phyloP scores from a whole-genome alignment of 2,329 filamentous ascomycete species.

The Incumbomyces delicatus region DNA sequence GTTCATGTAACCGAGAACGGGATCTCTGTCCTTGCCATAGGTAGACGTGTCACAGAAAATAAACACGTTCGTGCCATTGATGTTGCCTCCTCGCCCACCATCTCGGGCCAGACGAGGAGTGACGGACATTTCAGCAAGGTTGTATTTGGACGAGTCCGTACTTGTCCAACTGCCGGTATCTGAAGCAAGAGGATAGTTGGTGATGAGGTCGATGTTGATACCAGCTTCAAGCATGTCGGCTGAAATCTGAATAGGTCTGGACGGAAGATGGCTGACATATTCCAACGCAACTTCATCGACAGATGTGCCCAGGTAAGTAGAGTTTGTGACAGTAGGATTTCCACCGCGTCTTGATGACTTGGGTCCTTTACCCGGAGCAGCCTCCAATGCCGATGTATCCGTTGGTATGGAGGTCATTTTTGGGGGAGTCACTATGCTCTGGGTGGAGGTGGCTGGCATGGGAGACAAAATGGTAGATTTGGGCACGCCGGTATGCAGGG shows the following conservation, averaged over 20 bases:
- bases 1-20: slow-evolving; percentile 19
- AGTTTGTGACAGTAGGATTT: slow-evolving; percentile 14
- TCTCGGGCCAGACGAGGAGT: slow-evolving; percentile 24
- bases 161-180: slow-evolving; percentile 21
- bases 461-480: not conserved
- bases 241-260: slow-evolving; percentile 15
- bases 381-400: not conserved
- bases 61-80: slow-evolving; percentile 26
- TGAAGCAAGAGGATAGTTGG: slow-evolving; percentile 20
- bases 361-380: not conserved
- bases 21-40: slow-evolving; percentile 18
- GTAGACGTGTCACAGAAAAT: slow-evolving; percentile 26
- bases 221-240: slow-evolving; percentile 17
- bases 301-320: slow-evolving; percentile 20
- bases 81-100: slow-evolving; percentile 25
- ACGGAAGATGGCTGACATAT: slow-evolving; percentile 21
- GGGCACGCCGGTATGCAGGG: not conserved
- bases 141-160: slow-evolving; percentile 10
- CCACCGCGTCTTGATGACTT: not conserved
- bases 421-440: not conserved
- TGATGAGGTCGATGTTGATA: slow-evolving; percentile 23
- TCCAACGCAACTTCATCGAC: slow-evolving; percentile 20
- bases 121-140: slow-evolving; percentile 13
- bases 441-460: not conserved
- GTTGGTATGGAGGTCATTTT: not conserved